These are phyloP conservation scores for Didymella lethalis DNA, from an alignment of 2,329 filamentous ascomycete genomes.

Conservation along the genomic window DNA sequence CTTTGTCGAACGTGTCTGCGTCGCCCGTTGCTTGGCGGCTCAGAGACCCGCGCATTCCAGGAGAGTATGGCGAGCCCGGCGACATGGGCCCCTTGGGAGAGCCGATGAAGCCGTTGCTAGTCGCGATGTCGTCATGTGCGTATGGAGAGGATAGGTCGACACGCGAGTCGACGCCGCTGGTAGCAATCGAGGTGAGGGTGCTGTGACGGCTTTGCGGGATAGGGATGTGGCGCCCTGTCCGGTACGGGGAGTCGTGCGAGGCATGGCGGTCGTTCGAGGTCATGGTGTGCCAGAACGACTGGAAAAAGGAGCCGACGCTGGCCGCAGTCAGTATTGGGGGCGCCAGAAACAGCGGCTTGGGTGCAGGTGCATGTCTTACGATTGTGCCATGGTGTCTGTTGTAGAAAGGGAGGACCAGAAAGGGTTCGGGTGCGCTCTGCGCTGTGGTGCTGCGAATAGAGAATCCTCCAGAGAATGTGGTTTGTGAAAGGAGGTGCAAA, in stretches of 20 bases:
- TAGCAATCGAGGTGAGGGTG: slow-evolving; percentile 86
- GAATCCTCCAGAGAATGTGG: slow-evolving; percentile 14
- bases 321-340: slow-evolving; percentile 34
- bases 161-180: slow-evolving; percentile 84
- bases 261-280: slow-evolving; percentile 84
- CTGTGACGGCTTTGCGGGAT: slow-evolving; percentile 82
- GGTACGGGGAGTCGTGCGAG: slow-evolving; percentile 89
- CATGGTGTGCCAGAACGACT: slow-evolving; percentile 91
- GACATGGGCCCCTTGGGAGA: slow-evolving; percentile 65
- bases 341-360: slow-evolving; percentile 1
- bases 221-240: slow-evolving; percentile 88
- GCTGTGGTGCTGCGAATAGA: slow-evolving; percentile 12
- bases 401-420: slow-evolving; percentile 17
- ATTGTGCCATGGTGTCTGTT: slow-evolving; percentile 44
- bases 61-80: slow-evolving; percentile 80
- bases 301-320: slow-evolving; percentile 66
- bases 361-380: slow-evolving; percentile 36
- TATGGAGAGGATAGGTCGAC: slow-evolving; percentile 82
- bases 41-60: slow-evolving; percentile 82
- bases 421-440: slow-evolving; percentile 21
- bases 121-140: slow-evolving; percentile 71
- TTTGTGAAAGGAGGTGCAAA: slow-evolving; percentile 13
- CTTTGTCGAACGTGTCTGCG: slow-evolving; percentile 63
- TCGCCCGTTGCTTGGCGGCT: slow-evolving; percentile 69
- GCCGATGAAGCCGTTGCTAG: slow-evolving; percentile 66